A percentile compares a stretch with the other conserved stretches of the same genome.
Evolutionary conservation across 192 early-diverging fungal species (phyloP).

Genomic region (Allomyces arbusculus): DNA sequence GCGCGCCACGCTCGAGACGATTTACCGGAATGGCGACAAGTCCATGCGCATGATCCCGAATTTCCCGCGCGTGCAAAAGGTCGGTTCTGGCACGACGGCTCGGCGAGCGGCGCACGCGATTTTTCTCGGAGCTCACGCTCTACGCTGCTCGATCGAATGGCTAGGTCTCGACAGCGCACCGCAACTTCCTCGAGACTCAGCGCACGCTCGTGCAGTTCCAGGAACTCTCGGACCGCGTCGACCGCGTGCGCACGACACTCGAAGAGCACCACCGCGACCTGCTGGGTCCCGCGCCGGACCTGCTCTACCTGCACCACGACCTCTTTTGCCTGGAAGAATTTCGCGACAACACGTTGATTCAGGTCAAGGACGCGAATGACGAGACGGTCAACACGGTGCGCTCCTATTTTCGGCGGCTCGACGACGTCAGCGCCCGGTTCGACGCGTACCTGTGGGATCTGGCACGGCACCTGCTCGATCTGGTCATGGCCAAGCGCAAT

Average conservation of each 20-base stretch:
- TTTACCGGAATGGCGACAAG: slow-evolving; percentile 69
- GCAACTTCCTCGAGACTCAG: slow-evolving; percentile 83
- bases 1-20: slow-evolving; percentile 52
- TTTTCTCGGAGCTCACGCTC: background rate
- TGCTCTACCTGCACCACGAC: slow-evolving; percentile 73
- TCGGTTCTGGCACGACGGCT: slow-evolving; percentile 7
- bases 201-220: slow-evolving; percentile 70
- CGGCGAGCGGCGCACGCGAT: background rate
- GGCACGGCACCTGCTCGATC: slow-evolving; percentile 51
- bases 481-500: slow-evolving; percentile 46
- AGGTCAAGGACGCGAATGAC: slow-evolving; percentile 36
- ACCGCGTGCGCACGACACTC: slow-evolving; percentile 46
- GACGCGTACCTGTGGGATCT: slow-evolving; percentile 72
- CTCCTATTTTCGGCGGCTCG: slow-evolving; percentile 68
- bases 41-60: slow-evolving; percentile 71
- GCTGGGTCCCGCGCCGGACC: slow-evolving; percentile 49
- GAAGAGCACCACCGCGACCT: slow-evolving; percentile 37
- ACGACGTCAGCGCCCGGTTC: slow-evolving; percentile 61
- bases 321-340: slow-evolving; percentile 75
- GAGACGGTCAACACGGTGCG: slow-evolving; percentile 72
- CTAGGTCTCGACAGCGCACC: slow-evolving; percentile 79
- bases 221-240: slow-evolving; percentile 61
- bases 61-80: slow-evolving; percentile 77
- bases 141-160: background rate
- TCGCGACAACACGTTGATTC: slow-evolving; percentile 60